Base-by-base conservation (phyloP, 2,329 filamentous ascomycete species). In the Ceratocystis ficicola region DNA sequence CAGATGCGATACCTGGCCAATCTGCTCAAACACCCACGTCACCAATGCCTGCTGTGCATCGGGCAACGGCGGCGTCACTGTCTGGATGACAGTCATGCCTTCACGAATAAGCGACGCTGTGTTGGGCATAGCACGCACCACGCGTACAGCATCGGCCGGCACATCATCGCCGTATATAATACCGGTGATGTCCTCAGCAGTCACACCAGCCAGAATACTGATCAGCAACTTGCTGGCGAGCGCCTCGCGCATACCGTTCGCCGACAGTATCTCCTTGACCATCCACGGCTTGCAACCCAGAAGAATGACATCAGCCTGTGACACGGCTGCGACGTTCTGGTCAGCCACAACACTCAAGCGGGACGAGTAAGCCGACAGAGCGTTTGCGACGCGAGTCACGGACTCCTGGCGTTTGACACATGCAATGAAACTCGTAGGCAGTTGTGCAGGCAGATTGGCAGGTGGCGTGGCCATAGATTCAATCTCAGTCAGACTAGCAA, bases 41-140 rank as follows among this genome's bases (percentile, higher is more conserved):
- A 90, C 81, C 10, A 92, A 79, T 68, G 72, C 75, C 59, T 81
- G 77, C 36, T 80, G 80, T 20, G 78, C 75, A 1, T 78, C 72
- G 4, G 81, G 77, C 15, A 89, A 77, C 2, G 85, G 80, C 7
- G 85, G 83, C 7, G 77, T 78, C 5, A 81, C 79, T 59, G 81
- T 84, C 61, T 84, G 85, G 70, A 95, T 87, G 65, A 94, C 85
- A 3, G 87, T 93, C 88, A 94, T 94, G 70, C 83, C 86, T 75
- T 95, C 86, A 60, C 89, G 78, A 67, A 95, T 87, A 62, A 89
- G 81, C 30, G 86, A 86, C 10, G 90, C 89, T 0, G 88, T 92
- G 77, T 95, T 95, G 70, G 90, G 90, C 83, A 95, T 90, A 65
- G 87, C 89, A 41, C 90, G 81, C 3, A 95, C 86, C 57, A 94